phyloP scores from a whole-genome alignment of 768 basidiomycete species.

The Xanthoconium purpureum region DNA sequence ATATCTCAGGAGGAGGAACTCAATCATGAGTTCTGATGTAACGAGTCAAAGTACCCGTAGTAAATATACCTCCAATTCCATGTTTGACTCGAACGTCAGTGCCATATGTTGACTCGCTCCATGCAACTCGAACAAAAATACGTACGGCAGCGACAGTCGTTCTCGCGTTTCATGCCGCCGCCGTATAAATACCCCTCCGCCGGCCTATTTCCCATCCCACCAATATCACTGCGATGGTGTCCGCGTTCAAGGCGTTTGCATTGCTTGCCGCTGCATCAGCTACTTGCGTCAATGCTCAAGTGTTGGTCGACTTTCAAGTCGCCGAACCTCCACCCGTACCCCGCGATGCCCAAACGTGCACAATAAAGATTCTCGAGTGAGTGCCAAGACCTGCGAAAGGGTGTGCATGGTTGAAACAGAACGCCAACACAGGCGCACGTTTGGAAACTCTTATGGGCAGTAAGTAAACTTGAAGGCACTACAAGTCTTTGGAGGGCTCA shows the following conservation, averaged over 20 bases:
- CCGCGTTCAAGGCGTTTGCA: slow-evolving; percentile 8
- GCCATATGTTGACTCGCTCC: too few species aligned
- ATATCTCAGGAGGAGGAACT: slow-evolving; percentile 51
- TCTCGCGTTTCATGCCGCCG: not conserved
- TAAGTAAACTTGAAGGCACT: slow-evolving; percentile 36
- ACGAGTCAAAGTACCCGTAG: slow-evolving; percentile 8
- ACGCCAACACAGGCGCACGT: slow-evolving; percentile 51
- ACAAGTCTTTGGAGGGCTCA: not conserved
- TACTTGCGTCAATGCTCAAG: slow-evolving; percentile 21
- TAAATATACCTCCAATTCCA: slow-evolving; percentile 1
- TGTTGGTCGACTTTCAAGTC: slow-evolving; percentile 65
- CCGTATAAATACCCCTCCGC: slow-evolving; percentile 5
- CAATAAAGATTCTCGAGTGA: slow-evolving; percentile 60
- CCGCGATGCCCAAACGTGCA: slow-evolving; percentile 56
- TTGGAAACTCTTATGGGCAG: slow-evolving; percentile 69
- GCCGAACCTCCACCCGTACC: slow-evolving; percentile 72
- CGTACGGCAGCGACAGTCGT: not conserved
- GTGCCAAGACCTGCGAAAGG: slow-evolving; percentile 12
- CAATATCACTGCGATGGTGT: slow-evolving; percentile 21
- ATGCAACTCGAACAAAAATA: not conserved
- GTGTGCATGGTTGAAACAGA: not conserved
- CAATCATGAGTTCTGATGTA: slow-evolving; percentile 58
- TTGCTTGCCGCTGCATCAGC: slow-evolving; percentile 11
- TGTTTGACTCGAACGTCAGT: too few species aligned
- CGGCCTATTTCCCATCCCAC: not conserved